Percentiles rank a stretch among this genome's conserved stretches.
phyloP scores from a whole-genome alignment of 169 alveolate genomes.

The Miamiensis avidus region DNA sequence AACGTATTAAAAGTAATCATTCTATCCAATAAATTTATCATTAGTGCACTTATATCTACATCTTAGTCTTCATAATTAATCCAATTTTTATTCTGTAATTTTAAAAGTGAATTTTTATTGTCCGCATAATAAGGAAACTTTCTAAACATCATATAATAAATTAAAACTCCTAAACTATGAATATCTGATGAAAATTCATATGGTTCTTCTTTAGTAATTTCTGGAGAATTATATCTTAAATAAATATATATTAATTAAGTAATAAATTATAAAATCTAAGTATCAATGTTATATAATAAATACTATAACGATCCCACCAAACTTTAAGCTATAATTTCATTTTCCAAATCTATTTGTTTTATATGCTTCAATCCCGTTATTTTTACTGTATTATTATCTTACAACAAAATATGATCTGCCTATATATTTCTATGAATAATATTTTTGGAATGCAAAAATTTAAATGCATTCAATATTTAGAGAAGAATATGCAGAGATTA shows the following conservation, averaged over 20 bases:
- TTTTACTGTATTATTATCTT: background rate
- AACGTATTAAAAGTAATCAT: background rate
- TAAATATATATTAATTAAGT: too few species aligned
- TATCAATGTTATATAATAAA: too few species aligned
- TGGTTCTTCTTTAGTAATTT: too few species aligned
- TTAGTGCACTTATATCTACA: background rate
- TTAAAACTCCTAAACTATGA: background rate
- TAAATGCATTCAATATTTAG: background rate
- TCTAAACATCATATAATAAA: background rate
- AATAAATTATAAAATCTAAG: too few species aligned
- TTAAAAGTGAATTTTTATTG: too few species aligned
- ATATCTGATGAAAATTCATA: background rate
- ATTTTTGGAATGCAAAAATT: background rate
- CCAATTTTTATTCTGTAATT: too few species aligned
- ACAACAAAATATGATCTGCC: background rate
- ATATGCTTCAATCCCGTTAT: background rate
- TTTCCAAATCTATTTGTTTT: background rate
- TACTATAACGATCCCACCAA: background rate
- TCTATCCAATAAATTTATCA: background rate
- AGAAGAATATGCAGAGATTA: background rate
- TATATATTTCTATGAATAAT: background rate
- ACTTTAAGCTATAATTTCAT: background rate
- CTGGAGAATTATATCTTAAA: background rate
- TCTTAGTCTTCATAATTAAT: background rate
- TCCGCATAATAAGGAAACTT: background rate